Evolutionary conservation across 352 stramenopile genomes (phyloP).

Genomic region (Pythium insidiosum): DNA sequence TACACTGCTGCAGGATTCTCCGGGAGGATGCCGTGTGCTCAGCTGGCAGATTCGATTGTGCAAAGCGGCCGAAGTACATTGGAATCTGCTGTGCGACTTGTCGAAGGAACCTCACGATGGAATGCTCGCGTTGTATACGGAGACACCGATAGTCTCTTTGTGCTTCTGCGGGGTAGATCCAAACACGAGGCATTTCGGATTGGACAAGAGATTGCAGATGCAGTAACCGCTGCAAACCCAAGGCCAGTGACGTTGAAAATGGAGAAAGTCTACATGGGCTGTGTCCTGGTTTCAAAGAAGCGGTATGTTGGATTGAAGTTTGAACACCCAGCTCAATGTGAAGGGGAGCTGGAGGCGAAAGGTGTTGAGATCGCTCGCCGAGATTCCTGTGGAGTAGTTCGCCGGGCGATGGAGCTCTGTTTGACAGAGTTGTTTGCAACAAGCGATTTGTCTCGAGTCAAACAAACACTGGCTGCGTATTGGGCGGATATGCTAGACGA

Average conservation of each 20-base stretch:
- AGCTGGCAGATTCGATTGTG: constrained; percentile 98
- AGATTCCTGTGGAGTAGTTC: constrained; percentile 89
- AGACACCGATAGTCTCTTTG: constrained; percentile 99
- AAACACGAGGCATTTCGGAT: constrained; percentile 93
- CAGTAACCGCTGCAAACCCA: constrained; percentile 82
- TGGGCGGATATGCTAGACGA: constrained; percentile 66
- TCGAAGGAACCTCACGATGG: constrained; percentile 79
- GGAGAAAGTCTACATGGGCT: constrained; percentile 92
- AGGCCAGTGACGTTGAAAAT: constrained; percentile 78
- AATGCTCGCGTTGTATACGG: constrained; percentile 93
- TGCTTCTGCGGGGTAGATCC: constrained; percentile 91
- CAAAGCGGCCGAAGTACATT: constrained; percentile 87
- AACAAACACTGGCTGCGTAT: constrained; percentile 45
- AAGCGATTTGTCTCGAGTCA: constrained; percentile 65
- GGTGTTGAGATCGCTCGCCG: constrained; percentile 90
- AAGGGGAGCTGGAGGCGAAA: constrained; percentile 82
- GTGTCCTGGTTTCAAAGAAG: constrained; percentile 93
- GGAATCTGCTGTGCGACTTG: constrained; percentile 89
- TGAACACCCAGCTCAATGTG: constrained; percentile 42
- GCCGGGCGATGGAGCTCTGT: constrained; percentile 53
- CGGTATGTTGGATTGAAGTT: constrained; percentile 89
- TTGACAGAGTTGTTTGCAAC: constrained; percentile 63
- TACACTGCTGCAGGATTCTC: constrained; percentile 98
- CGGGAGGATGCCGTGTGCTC: constrained; percentile 93
- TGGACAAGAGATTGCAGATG: constrained; percentile 85